Evolutionary conservation across 768 basidiomycete species (phyloP), one percentile per base, ranked within the genome.

Genomic region (Lactarius pseudohatsudake): DNA sequence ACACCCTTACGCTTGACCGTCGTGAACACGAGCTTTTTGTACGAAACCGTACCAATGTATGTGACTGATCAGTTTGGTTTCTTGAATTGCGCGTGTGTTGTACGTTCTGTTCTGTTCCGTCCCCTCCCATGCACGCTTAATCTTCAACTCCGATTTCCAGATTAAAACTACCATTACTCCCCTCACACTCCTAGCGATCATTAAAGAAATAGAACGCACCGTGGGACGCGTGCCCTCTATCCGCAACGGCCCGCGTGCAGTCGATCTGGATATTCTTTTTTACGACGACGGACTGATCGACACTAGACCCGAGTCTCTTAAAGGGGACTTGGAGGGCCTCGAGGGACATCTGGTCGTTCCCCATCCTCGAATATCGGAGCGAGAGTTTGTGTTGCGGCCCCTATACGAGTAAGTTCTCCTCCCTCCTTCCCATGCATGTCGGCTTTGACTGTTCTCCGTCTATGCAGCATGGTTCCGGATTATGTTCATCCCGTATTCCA

Each of bases 31-130:
- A 94, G 93, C 73, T 92, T 94, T 77, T 74, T 98, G 79, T 98
- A 98, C 74, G 91, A 98, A 77, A 95, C 91, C 22, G 82, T 88
- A 13, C 93, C 97, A 0, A 98, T 99, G 97, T 98, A 99, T 74
- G 90, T 96, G 53, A 85, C 85, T 13, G 89, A 97, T 64, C 97
- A 99, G 75, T 90, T 89, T 15, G 78, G 81, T 41, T 98, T 98
- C 77, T 83, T 91, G 66, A 99, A 98, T 72, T 91, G 92, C 69
- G 92, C 92, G n/a, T 91, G 94, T 68, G 79, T 94, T 76, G 96
- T 96, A 68, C 64, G 91, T 81, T 47, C 59, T 56, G 56, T 11
- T 53, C 50, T 0, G 6, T 15, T 26, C 50, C n/a, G n/a, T n/a
- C n/a, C n/a, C 57, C 20, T 32, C 32, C 15, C 6, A 18, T 36